Evolutionary conservation across 768 basidiomycete species (phyloP), one percentile per base, ranked within the genome.

Genomic region (Coprinopsis strossmayeri): DNA sequence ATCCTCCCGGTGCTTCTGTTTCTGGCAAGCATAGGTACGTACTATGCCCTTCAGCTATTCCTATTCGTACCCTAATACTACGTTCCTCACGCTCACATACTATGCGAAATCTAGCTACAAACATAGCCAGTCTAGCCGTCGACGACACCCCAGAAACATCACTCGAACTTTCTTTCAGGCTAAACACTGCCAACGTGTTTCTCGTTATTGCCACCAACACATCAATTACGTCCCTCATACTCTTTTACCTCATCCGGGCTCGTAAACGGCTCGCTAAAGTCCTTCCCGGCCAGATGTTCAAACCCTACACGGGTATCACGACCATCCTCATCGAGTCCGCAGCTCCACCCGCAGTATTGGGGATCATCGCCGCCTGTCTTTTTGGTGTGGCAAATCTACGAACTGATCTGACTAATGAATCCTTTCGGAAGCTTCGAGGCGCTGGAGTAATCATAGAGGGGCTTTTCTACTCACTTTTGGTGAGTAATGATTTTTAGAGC

Each of bases 241-340:
- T 28, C 7, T 41, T 30, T n/a, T 15, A 21, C 11, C 39, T 49
- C 5, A 17, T 49, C 2, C 28, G 9, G 11, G 24, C 39, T 15
- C 48, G 39, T 4, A 38, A 42, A 15, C 21, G 28, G 15, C 25
- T 40, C n/a, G 40, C 25, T 15, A 17, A 32, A 13, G 38, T 42
- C 2, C 20, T 49, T 30, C 48, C 48, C 5, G 20, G 34, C 5
- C n/a, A 23, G 20, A 40, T 10, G 21, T 18, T 49, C 5, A 24
- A 42, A 1, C 25, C 42, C 23, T 49, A 49, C 25, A 30, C 38
- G n/a, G 48, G 48, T 15, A 34, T 42, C 24, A 12, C 30, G 5
- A 39, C 48, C 24, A 40, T 49, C 18, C 26, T 49, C 20, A 41
- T 49, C 21, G 48, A 49, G 28, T 49, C 48, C n/a, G 48, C 48